Evolutionary conservation across 1,284 basidiomycete species (phyloP), one percentile per base, ranked within the genome.

Genomic region (Sphagnurus paluster): DNA sequence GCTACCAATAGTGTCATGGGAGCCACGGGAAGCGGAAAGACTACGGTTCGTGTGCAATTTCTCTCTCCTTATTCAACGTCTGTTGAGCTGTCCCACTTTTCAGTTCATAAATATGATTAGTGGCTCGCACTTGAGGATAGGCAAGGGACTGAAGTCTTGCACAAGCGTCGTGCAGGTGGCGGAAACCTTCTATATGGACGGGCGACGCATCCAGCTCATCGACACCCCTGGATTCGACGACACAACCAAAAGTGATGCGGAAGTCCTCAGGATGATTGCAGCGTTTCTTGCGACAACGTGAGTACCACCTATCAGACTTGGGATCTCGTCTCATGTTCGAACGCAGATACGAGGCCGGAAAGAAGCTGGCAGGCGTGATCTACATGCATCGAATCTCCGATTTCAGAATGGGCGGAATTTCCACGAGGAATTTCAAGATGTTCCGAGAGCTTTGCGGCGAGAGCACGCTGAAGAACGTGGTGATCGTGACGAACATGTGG

Each of bases 321-420:
- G 6, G 26, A 13, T n/a, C n/a, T n/a, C n/a, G n/a, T n/a, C n/a
- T n/a, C n/a, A 28, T 28, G 17, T 14, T 4, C 28, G 33, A 13
- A 19, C 24, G 21, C 56, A 74, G 72, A 13, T 73, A 75, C 25
- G 55, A 69, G 24, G 55, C 60, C 14, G 64, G 66, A 14, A 55
- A 64, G 38, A 67, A 63, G 43, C 63, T 75, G n/a, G 63, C 62
- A 8, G 73, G 73, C 1, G 59, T 75, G 57, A 61, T 75, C 33
- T 75, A 75, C 57, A 59, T 76, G 59, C 74, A 76, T 48, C 69
- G 73, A 11, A 76, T 76, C 56, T 69, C 74, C 41, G 75, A 76
- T 47, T 55, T 65, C 50, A 56, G 68, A 20, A 63, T 76, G 60
- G 69, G 70, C 28, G 74, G 74, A 39, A 64, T 63, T 2, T 67